Conservation (phyloP, 1,284 basidiomycete genomes). For the Heterobasidion annosum region DNA sequence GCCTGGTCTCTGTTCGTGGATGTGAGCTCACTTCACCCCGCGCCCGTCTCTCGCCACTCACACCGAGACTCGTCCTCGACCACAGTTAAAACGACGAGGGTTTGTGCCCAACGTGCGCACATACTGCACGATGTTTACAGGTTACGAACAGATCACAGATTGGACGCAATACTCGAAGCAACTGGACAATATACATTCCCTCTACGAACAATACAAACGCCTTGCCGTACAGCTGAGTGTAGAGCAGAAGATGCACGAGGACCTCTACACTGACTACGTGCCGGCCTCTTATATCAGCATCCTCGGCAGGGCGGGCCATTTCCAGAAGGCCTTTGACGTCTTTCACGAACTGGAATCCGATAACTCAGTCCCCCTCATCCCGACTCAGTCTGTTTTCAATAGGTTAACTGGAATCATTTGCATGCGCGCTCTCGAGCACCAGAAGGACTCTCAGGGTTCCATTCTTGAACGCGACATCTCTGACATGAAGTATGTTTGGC, state of each 20-base stretch:
- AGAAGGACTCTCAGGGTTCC: background rate
- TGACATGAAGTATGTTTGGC: conserved; percentile 64
- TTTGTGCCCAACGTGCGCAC: conserved; percentile 58
- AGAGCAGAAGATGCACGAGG: too few relatives aligned
- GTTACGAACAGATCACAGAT: conserved; percentile 45
- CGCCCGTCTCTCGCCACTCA: background rate
- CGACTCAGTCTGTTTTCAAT: conserved; percentile 37
- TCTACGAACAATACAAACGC: conserved; percentile 34
- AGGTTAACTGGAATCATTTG: conserved; percentile 5
- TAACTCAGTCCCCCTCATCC: conserved; percentile 42
- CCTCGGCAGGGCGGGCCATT: conserved; percentile 44
- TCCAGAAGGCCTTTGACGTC: conserved; percentile 63
- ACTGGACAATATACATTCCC: conserved; percentile 44
- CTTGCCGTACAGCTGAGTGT: background rate
- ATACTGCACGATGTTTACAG: conserved; percentile 55
- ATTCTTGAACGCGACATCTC: conserved; percentile 22
- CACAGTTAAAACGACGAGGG: conserved; percentile 69
- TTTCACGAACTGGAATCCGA: conserved; percentile 53
- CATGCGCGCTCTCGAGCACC: conserved; percentile 5
- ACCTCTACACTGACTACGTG: too few relatives aligned
- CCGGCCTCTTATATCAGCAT: conserved; percentile 45
- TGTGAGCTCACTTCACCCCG: conserved; percentile 29
- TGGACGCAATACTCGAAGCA: conserved; percentile 51
- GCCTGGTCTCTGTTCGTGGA: conserved; percentile 57
- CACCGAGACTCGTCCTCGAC: conserved; percentile 2